Evolutionary conservation across 352 stramenopile genomes (phyloP), one percentile per base, ranked within the genome.

Genomic region (Pythium aphanidermatum): DNA sequence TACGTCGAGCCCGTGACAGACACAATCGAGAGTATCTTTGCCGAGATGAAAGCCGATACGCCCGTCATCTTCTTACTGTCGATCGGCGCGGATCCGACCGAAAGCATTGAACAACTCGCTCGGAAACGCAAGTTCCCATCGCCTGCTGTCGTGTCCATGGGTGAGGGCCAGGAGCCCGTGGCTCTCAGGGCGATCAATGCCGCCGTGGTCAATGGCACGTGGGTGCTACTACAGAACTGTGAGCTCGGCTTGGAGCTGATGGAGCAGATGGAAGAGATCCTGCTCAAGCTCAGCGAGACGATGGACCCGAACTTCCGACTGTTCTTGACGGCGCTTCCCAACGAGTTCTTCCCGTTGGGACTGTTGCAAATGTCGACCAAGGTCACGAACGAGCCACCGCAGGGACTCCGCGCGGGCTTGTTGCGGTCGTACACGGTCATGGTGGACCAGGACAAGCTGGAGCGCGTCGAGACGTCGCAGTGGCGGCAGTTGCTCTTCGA

Each of bases 311-410:
- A 89, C 56, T 99, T 99, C 61, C 82, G 96, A 0, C 68, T 99
- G 28, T 99, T 99, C 65, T 89, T 99, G 40, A 99, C 96, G 7
- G 95, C 96, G 28, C 69, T 98, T 11, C 96, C 96, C 5, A 95
- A 98, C 64, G 74, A 95, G 38, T 78, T 97, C 46, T 99, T 99
- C 65, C 96, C 96, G 5, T 63, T 99, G 0, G 96, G 95, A 2
- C 68, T 99, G 59, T 74, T 99, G 35, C 96, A 99, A 63, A 98
- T 99, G 95, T 98, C 88, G 32, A 98, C 94, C 25, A 99, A 99
- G 61, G 96, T 99, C 20, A 99, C 96, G 5, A 99, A 99, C 52
- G 95, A 99, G 47, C 95, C 96, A 28, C 96, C 96, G 5, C 83
- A 97, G 51, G 96, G 96, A 11, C 65, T 99, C 11, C 90, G 95